These are phyloP conservation scores for Schwanniomyces polymorphus DNA, from an alignment of 805 yeast species.

Conservation along the genomic window DNA sequence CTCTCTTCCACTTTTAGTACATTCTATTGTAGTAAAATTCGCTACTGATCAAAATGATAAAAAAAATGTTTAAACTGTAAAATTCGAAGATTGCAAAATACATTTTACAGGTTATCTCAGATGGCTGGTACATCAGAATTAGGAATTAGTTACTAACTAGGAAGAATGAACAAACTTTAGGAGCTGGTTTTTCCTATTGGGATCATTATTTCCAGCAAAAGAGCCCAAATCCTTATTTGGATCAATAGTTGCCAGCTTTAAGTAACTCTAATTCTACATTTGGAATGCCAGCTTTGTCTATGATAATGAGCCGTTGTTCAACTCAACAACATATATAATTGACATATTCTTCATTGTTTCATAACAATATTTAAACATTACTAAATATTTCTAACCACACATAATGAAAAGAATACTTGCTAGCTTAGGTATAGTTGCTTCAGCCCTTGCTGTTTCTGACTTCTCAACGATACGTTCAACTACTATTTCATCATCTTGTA, in stretches of 20 bases:
- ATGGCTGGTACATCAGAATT: not conserved
- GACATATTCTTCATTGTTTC: not conserved
- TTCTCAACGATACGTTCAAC: constrained; percentile 21
- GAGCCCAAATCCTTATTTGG: not conserved
- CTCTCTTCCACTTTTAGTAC: not conserved
- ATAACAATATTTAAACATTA: not conserved
- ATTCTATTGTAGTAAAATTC: not conserved
- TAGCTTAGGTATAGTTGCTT: constrained; percentile 10
- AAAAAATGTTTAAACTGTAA: not conserved
- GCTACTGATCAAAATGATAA: constrained; percentile 5
- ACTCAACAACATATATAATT: not conserved
- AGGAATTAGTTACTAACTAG: not conserved
- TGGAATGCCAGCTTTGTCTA: not conserved
- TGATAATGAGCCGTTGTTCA: not conserved
- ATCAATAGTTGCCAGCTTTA: not conserved
- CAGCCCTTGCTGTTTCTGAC: constrained; percentile 19
- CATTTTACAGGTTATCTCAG: not conserved
- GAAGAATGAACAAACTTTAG: not conserved
- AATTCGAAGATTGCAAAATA: not conserved
- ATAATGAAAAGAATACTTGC: constrained; percentile 5
- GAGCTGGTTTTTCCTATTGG: not conserved
- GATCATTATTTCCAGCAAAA: not conserved
- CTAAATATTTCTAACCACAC: not conserved
- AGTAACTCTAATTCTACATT: not conserved
- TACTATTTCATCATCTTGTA: constrained; percentile 13